Evolutionary conservation across 306 rosid species (phyloP).

Genomic region (Chamaecrista fasciculata): DNA sequence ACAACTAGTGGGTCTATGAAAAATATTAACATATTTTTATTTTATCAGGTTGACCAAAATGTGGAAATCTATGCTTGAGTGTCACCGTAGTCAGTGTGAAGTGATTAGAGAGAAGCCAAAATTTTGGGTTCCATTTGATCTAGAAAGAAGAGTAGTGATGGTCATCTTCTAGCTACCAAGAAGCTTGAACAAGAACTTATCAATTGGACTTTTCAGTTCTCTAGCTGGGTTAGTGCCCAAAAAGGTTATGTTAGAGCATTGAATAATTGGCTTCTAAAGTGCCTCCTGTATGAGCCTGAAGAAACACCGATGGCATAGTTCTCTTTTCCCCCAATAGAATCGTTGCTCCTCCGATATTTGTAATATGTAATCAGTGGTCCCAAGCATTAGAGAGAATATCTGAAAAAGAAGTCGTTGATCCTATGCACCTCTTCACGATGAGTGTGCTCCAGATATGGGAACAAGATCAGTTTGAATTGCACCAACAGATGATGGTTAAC

Average conservation of each 20-base stretch:
- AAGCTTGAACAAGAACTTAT: slow-evolving; percentile 81
- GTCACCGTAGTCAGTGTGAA: slow-evolving; percentile 78
- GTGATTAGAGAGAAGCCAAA: slow-evolving; percentile 86
- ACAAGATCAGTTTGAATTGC: slow-evolving; percentile 73
- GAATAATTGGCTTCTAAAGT: slow-evolving; percentile 87
- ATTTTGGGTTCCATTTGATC: slow-evolving; percentile 75
- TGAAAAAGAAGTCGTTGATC: slow-evolving; percentile 83
- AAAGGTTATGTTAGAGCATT: slow-evolving; percentile 84
- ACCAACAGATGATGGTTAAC: slow-evolving; percentile 58
- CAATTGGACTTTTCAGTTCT: slow-evolving; percentile 82
- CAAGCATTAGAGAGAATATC: slow-evolving; percentile 87
- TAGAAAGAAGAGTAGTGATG: slow-evolving; percentile 64
- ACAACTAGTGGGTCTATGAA: not conserved
- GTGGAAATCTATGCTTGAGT: slow-evolving; percentile 98
- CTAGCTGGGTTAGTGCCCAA: slow-evolving; percentile 86
- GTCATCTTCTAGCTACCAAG: slow-evolving; percentile 65
- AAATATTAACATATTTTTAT: not conserved
- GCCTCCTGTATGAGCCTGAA: slow-evolving; percentile 79
- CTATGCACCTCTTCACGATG: slow-evolving; percentile 73
- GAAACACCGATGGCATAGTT: slow-evolving; percentile 82
- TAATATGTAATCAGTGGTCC: slow-evolving; percentile 94
- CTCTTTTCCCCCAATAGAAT: slow-evolving; percentile 94
- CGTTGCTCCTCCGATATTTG: slow-evolving; percentile 90
- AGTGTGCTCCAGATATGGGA: slow-evolving; percentile 87
- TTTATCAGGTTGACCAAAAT: slow-evolving; percentile 70